Percentiles rank a stretch among this genome's conserved stretches.
These are phyloP conservation scores for Botryosphaeria agaves DNA, from an alignment of 2,329 filamentous ascomycete species.

Conservation along the genomic window DNA sequence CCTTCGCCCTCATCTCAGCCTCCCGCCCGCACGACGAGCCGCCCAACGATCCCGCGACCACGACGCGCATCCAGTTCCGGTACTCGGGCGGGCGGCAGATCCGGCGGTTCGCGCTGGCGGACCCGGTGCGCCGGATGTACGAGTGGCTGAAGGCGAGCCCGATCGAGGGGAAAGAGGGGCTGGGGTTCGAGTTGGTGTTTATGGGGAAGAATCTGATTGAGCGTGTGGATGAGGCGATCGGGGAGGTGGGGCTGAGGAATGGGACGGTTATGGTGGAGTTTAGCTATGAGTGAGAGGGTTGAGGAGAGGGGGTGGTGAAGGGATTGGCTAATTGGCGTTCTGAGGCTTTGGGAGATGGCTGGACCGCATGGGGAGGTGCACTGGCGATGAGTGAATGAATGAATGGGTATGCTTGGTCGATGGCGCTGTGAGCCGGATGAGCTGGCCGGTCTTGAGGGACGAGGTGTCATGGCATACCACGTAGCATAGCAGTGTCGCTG, in stretches of 20 bases:
- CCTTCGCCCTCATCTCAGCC: constrained; percentile 55
- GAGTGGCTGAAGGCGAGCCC: constrained; percentile 93
- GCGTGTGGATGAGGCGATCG: constrained; percentile 54
- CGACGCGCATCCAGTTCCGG: constrained; percentile 83
- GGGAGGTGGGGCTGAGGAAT: constrained; percentile 73
- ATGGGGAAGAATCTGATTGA: constrained; percentile 79
- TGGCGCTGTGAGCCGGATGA: too few species aligned
- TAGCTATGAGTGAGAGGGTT: too few species aligned
- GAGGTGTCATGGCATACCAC: too few species aligned
- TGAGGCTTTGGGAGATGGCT: too few species aligned
- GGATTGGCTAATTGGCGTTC: too few species aligned
- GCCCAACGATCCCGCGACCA: constrained; percentile 46
- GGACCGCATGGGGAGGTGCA: too few species aligned
- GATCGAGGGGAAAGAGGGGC: constrained; percentile 58
- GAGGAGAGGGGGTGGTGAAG: constrained; percentile 5
- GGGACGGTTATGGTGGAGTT: constrained; percentile 94
- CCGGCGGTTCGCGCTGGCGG: constrained; percentile 60
- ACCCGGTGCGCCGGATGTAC: constrained; percentile 69
- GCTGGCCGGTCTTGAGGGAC: too few species aligned
- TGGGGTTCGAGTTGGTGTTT: constrained; percentile 73
- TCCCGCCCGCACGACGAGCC: constrained; percentile 65
- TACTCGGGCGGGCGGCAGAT: constrained; percentile 75
- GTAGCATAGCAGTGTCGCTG: too few species aligned
- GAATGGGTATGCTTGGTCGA: too few species aligned
- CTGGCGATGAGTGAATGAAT: too few species aligned